Conservation (phyloP, 1,284 basidiomycete species). For the Lignosus rhinocerotis region DNA sequence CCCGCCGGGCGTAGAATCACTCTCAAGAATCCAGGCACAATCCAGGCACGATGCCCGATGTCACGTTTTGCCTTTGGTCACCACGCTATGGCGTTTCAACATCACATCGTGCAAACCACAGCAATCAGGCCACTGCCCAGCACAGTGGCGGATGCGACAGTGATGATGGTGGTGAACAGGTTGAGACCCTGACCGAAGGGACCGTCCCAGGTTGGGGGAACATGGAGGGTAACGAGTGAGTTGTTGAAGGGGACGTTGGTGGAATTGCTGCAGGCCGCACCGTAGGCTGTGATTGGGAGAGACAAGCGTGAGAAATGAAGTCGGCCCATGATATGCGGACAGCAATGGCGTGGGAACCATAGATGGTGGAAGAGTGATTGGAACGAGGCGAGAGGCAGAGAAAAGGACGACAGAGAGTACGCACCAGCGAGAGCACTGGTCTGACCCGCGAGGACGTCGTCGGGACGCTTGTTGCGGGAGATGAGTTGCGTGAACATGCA, state of each 20-base stretch:
- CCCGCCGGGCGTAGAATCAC: background rate
- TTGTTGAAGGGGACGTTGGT: conserved; percentile 39
- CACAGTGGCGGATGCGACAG: conserved; percentile 46
- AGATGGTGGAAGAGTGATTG: background rate
- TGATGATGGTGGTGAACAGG: conserved; percentile 43
- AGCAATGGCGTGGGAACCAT: background rate
- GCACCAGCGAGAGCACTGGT: conserved; percentile 52
- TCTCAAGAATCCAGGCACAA: background rate
- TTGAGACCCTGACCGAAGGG: conserved; percentile 48
- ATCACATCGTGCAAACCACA: conserved; percentile 52
- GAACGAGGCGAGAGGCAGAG: background rate
- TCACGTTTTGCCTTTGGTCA: background rate
- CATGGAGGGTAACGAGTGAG: conserved; percentile 40
- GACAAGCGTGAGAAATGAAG: background rate
- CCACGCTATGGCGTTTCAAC: too few relatives aligned
- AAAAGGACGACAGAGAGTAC: conserved; percentile 17
- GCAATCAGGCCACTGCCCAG: conserved; percentile 47
- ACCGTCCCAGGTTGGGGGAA: conserved; percentile 60
- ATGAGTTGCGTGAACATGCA: conserved; percentile 64
- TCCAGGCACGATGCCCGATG: background rate
- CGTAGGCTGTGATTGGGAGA: conserved; percentile 43
- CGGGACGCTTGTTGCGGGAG: conserved; percentile 44
- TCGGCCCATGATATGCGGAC: background rate
- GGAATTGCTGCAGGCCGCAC: conserved; percentile 38
- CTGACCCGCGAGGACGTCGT: conserved; percentile 57